phyloP scores from a whole-genome alignment of 495 filamentous ascomycete genomes.

The Annulohypoxylon nitens region DNA sequence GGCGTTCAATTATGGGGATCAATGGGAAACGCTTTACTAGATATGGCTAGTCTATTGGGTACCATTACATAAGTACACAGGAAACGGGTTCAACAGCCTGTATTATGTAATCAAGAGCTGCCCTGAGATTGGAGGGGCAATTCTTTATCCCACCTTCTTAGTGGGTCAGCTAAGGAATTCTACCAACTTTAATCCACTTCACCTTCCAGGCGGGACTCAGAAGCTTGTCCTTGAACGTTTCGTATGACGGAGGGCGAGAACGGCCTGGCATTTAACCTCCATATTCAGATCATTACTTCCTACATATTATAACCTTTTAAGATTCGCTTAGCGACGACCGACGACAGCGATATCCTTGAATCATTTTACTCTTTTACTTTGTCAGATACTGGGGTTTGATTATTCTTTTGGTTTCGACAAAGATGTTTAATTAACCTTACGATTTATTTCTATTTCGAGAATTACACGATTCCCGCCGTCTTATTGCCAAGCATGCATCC shows the following conservation, averaged over 20 bases:
- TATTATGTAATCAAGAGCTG: too few relatives aligned
- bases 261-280: background rate
- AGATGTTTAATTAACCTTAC: background rate
- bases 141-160: background rate
- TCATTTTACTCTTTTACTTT: too few relatives aligned
- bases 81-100: too few relatives aligned
- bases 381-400: too few relatives aligned
- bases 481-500: background rate
- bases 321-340: background rate
- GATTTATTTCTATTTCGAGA: background rate
- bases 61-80: background rate
- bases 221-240: too few relatives aligned
- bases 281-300: too few relatives aligned
- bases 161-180: slow-evolving; percentile 1
- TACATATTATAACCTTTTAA: too few relatives aligned
- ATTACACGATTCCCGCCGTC: background rate
- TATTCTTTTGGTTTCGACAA: background rate
- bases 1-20: background rate
- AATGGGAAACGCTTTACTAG: background rate
- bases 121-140: slow-evolving; percentile 27
- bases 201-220: background rate
- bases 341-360: too few relatives aligned
- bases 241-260: background rate
- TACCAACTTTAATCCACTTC: background rate
- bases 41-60: slow-evolving; percentile 4